These are phyloP conservation scores for Scleroderma citrinum DNA, from an alignment of 768 basidiomycete genomes.

Conservation along the genomic window DNA sequence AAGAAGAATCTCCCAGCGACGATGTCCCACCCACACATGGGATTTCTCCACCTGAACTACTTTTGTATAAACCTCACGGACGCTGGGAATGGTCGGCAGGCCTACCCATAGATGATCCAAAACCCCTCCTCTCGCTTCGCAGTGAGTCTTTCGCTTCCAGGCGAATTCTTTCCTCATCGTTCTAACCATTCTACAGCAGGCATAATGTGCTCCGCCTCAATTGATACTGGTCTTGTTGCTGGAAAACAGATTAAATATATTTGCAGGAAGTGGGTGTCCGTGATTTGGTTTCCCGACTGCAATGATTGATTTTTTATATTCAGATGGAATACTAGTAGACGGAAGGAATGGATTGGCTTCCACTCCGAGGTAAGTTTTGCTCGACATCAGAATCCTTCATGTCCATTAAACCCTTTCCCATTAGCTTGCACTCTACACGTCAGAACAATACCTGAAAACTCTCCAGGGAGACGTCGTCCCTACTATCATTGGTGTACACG, in stretches of 20 bases:
- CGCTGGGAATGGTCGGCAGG: conserved; percentile 27
- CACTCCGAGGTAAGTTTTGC: conserved; percentile 31
- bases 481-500: conserved; percentile 44
- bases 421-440: conserved; percentile 50
- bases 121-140: conserved; percentile 19
- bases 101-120: conserved; percentile 20
- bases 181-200: conserved; percentile 22
- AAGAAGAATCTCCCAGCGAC: neutral
- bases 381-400: conserved; percentile 10
- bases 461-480: conserved; percentile 53
- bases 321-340: conserved; percentile 30
- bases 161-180: neutral
- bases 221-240: conserved; percentile 29
- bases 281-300: neutral
- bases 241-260: conserved; percentile 28
- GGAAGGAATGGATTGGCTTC: conserved; percentile 35
- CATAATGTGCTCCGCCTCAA: conserved; percentile 31
- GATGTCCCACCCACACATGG: conserved; percentile 1
- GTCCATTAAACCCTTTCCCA: conserved; percentile 2
- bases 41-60: conserved; percentile 13
- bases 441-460: conserved; percentile 37
- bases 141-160: conserved; percentile 12
- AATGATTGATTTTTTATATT: neutral
- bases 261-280: conserved; percentile 29
- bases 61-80: conserved; percentile 28